Evolutionary conservation across 179 eudicot genomes (phyloP), one percentile per base, ranked within the genome.

Genomic region (Camellia oleifera): DNA sequence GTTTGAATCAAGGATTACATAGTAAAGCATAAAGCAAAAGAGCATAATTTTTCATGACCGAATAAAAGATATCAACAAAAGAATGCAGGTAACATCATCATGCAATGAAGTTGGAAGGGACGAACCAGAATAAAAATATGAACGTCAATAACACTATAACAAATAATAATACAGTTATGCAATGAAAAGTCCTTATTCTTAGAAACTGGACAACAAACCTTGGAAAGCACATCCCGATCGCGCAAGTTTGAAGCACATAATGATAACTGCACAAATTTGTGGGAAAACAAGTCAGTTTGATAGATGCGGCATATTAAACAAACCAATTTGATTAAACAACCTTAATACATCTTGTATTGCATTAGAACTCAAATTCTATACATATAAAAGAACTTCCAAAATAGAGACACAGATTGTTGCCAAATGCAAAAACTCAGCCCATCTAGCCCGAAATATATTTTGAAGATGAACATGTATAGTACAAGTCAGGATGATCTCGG

Each of bases 141-240:
- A 48, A 48, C 3, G 52, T 7, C 52, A 7, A 61, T 61, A 17
- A 17, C 23, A 4, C 45, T 45, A 23, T 18, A 67, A 12, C 64
- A 54, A 78, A 54, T 11, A 32, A 12, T 54, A 68, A 45, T 1
- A 10, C 56, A 76, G 0, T 10, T 15, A 46, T n/a, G 20, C 54
- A 64, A 77, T 56, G 18, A 60, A 57, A 45, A 46, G 15, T 69
- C 17, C 48, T 2, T 46, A 15, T 74, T 74, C 60, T 60, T 7
- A 20, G 8, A 48, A 46, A 71, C 48, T 14, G 46, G 78, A 73
- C 65, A 78, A 66, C 95, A 82, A 84, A 97, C 99, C 99, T 94
- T 94, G 75, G 98, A 97, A 85, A 97, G 88, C 85, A 92, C 87
- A 80, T 94, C 98, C 66, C 89, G 85, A 76, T 97, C 95, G 75